Evolutionary conservation across 179 eudicot species (phyloP).

Genomic region (Amaranthus tricolor): DNA sequence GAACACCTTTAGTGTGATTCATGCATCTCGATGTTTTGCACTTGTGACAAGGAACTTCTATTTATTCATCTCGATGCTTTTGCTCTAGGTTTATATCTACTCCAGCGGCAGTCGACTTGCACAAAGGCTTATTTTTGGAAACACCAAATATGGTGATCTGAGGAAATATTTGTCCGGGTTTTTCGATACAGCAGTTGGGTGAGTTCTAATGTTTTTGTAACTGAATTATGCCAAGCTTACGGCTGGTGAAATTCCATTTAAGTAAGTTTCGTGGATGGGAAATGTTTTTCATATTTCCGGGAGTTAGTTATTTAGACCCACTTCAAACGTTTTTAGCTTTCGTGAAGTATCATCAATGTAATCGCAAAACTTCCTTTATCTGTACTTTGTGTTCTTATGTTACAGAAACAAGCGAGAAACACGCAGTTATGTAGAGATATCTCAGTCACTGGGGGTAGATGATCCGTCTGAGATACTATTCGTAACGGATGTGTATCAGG

Average conservation of each 20-base stretch:
- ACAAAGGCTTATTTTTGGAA: constrained; percentile 84
- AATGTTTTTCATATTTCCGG: no score
- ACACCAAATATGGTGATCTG: constrained; percentile 78
- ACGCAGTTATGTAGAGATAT: constrained; percentile 66
- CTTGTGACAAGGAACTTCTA: no score
- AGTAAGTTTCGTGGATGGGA: background rate
- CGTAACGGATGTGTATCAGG: constrained; percentile 83
- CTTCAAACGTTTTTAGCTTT: no score
- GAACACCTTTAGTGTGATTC: no score
- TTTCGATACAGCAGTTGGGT: constrained; percentile 92
- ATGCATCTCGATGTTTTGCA: no score
- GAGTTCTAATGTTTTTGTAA: constrained; percentile 4
- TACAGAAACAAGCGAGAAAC: constrained; percentile 83
- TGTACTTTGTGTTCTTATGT: background rate
- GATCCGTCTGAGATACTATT: constrained; percentile 71
- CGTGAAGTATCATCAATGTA: no score
- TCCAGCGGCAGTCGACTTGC: constrained; percentile 98
- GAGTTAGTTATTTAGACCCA: no score
- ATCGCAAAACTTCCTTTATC: background rate
- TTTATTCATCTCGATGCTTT: background rate
- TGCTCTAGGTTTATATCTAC: constrained; percentile 78
- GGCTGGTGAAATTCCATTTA: background rate
- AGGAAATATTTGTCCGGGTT: constrained; percentile 78
- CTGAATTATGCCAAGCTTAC: background rate
- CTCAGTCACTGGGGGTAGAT: constrained; percentile 79